Base-by-base conservation (phyloP, 768 basidiomycete genomes). In the Baorangia bicolor region DNA sequence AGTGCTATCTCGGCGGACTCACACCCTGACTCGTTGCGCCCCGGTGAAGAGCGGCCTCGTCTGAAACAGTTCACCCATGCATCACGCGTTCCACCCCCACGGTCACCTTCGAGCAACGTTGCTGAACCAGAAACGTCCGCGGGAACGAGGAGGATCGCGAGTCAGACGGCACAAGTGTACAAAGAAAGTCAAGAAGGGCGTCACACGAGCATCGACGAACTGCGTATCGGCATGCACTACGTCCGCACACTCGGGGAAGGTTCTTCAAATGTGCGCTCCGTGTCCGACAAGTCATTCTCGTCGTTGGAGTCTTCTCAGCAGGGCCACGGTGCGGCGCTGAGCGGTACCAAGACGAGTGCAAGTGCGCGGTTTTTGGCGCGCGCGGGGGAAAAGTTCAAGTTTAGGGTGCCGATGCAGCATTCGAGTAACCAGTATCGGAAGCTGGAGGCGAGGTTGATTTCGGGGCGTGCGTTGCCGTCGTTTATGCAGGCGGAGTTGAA, bases 21-120 rank as follows among this genome's bases (percentile, higher is more conserved):
- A 62, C 64, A 56, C 43, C 62, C 78, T 65, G 56, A 69, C 59
- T 59, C 60, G 23, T 39, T 70, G 30, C 74, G 65, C 35, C 66
- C 64, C 11, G 61, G 60, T 14, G 64, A 60, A 35, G 66, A 75
- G 14, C 79, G 81, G 14, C 86, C 88, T 33, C 81, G 86, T 31
- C 69, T 90, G 30, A 86, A 89, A 33, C 88, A 85, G 27, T 90
- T 91, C 65, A 88, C 84, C 8, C 82, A 81, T 57, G 83, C 85
- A 16, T 78, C 79, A 20, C 83, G 85, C 20, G 86, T 87, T 25
- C 87, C 87, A 20, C 76, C 82, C 2, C 85, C 87, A 76, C 78
- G 59, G 60, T 78, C 60, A 65, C 79, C 56, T 63, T 78, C 50
- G 52, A 57, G 49, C 49, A 70, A 61, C 23, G 56, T 56, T 9